phyloP scores from a whole-genome alignment of 345 rosid genomes.

The Sonneratia alba region DNA sequence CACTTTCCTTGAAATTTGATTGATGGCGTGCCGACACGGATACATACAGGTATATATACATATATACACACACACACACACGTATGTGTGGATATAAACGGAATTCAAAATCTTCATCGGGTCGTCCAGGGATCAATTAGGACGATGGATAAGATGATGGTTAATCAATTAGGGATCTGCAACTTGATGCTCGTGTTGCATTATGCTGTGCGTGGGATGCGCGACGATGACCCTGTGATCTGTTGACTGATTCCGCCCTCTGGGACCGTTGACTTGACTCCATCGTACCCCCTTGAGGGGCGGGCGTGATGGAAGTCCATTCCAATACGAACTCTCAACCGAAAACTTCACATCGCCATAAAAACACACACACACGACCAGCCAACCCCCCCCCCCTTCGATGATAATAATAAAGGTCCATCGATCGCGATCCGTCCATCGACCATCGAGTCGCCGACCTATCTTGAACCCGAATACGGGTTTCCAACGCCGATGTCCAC shows the following conservation, averaged over 20 bases:
- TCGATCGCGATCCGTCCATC: neutral
- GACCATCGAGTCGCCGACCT: neutral
- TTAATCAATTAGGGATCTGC: neutral
- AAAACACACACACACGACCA: neutral
- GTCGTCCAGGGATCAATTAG: too few relatives aligned
- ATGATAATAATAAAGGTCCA: too few relatives aligned
- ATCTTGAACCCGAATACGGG: neutral
- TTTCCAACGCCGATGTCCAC: neutral
- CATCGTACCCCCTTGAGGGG: neutral
- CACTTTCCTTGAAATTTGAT: neutral
- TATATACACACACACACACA: neutral
- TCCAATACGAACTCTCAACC: neutral
- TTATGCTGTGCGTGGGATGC: neutral
- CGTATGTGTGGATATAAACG: too few relatives aligned
- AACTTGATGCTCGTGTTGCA: neutral
- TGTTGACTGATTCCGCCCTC: neutral
- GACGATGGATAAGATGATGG: neutral
- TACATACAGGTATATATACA: neutral
- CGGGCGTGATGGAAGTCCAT: too few relatives aligned
- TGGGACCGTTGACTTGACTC: neutral
- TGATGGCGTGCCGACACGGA: too few relatives aligned
- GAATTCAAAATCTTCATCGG: neutral
- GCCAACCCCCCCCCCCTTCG: neutral
- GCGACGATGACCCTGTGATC: neutral
- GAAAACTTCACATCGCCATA: conserved; percentile 1